Percentiles rank a stretch among this genome's conserved stretches.
These are phyloP conservation scores for Plasmodium relictum DNA, from an alignment of 169 alveolate genomes.

Conservation along the genomic window DNA sequence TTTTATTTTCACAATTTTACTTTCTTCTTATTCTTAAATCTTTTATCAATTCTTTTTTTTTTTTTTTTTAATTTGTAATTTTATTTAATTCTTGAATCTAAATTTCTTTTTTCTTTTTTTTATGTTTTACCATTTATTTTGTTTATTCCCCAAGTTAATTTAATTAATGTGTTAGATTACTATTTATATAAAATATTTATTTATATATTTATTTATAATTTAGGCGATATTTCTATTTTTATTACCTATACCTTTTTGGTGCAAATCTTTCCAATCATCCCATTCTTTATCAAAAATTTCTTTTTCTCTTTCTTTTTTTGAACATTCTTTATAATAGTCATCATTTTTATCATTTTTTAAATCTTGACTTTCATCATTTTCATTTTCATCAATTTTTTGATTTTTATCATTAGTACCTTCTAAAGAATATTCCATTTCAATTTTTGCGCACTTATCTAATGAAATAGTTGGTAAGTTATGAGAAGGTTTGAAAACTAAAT, in stretches of 20 bases:
- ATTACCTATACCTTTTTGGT: conserved; percentile 66
- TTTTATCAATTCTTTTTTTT: too few relatives aligned
- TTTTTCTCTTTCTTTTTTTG: conserved; percentile 36
- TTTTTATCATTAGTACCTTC: conserved; percentile 12
- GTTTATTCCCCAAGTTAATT: too few relatives aligned
- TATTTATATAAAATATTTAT: too few relatives aligned
- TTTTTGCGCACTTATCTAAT: conserved; percentile 86
- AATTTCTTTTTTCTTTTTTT: too few relatives aligned
- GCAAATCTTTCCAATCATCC: conserved; percentile 72
- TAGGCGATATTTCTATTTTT: conserved; percentile 48
- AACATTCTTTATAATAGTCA: conserved; percentile 24
- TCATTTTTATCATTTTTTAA: conserved; percentile 7
- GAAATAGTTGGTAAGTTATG: conserved; percentile 83
- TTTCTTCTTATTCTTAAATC: too few relatives aligned
- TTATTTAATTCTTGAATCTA: too few relatives aligned
- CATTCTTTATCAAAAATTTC: conserved; percentile 39
- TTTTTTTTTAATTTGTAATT: too few relatives aligned
- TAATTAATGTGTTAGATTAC: too few relatives aligned
- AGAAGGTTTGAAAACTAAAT: conserved; percentile 52
- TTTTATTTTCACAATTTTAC: too few relatives aligned
- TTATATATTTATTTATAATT: too few relatives aligned
- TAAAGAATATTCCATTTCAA: conserved; percentile 81
- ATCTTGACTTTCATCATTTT: conserved; percentile 1
- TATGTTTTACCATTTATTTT: too few relatives aligned
- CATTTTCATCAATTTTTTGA: background rate